Evolutionary conservation across 306 rosid species (phyloP).

Genomic region (Elaeagnus macrophylla): DNA sequence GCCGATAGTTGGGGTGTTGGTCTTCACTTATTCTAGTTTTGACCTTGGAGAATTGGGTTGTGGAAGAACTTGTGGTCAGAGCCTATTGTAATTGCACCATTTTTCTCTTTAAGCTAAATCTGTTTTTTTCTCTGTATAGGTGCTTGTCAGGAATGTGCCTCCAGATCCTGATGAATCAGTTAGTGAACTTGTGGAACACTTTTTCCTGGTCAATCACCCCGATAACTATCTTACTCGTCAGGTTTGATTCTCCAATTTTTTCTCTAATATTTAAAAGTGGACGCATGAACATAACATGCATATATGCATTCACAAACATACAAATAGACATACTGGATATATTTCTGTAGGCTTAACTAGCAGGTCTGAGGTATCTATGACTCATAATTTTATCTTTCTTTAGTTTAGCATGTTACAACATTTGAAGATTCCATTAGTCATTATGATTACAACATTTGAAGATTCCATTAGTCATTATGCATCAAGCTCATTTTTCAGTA

Average conservation of each 20-base stretch:
- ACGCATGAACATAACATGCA: neutral
- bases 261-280: neutral
- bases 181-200: conserved; percentile 89
- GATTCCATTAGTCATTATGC: too few relatives aligned
- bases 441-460: too few relatives aligned
- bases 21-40: too few relatives aligned
- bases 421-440: too few relatives aligned
- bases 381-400: too few relatives aligned
- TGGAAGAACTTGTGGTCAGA: too few relatives aligned
- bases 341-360: too few relatives aligned
- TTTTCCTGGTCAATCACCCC: conserved; percentile 95
- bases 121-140: conserved; percentile 34
- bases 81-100: neutral
- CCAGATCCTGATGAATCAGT: conserved; percentile 88
- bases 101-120: neutral
- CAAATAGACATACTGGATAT: neutral
- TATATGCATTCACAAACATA: neutral
- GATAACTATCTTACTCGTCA: conserved; percentile 81
- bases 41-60: too few relatives aligned
- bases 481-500: neutral
- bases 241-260: conserved; percentile 33
- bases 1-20: too few relatives aligned
- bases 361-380: too few relatives aligned
- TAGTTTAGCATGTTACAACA: too few relatives aligned
- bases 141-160: conserved; percentile 92